phyloP scores from a whole-genome alignment of 768 basidiomycete genomes.

The Terana coerulea region DNA sequence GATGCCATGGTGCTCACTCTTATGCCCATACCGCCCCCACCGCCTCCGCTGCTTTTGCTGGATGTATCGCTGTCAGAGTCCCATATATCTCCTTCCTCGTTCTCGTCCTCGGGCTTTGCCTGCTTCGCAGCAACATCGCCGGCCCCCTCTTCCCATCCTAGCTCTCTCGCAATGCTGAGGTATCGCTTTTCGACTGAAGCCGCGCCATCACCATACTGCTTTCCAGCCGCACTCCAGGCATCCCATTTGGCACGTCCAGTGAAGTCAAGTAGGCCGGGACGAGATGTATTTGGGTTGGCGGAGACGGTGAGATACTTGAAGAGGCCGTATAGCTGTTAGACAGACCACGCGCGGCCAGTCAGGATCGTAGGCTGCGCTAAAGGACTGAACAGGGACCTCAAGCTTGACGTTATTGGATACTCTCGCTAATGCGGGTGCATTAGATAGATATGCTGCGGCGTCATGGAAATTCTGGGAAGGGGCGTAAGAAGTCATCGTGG shows the following conservation, averaged over 20 bases:
- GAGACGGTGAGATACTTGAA: slow-evolving; percentile 74
- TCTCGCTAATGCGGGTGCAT: slow-evolving; percentile 45
- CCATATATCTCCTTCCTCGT: slow-evolving; percentile 36
- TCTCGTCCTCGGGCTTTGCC: slow-evolving; percentile 16
- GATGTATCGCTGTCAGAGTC: slow-evolving; percentile 34
- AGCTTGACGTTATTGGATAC: slow-evolving; percentile 65
- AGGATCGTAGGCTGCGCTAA: slow-evolving; percentile 12
- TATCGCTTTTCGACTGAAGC: slow-evolving; percentile 61
- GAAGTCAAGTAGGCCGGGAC: slow-evolving; percentile 77
- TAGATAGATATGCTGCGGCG: slow-evolving; percentile 64
- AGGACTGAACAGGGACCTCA: slow-evolving; percentile 50
- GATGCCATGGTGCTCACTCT: slow-evolving; percentile 55
- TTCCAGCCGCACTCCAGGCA: slow-evolving; percentile 60
- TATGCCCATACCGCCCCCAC: slow-evolving; percentile 50
- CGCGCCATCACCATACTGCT: slow-evolving; percentile 39
- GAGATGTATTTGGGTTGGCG: slow-evolving; percentile 45
- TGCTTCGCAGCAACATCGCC: too few relatives aligned
- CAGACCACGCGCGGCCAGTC: slow-evolving; percentile 2
- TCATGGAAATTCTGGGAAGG: slow-evolving; percentile 45
- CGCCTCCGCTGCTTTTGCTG: slow-evolving; percentile 16
- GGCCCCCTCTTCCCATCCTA: slow-evolving; percentile 61
- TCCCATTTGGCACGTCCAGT: slow-evolving; percentile 86
- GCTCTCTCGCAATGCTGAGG: slow-evolving; percentile 57
- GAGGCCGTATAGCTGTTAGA: slow-evolving; percentile 70
- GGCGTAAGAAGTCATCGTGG: slow-evolving; percentile 22